Evolutionary conservation across 2,329 filamentous ascomycete genomes (phyloP).

Genomic region (Orbilia brochopaga): DNA sequence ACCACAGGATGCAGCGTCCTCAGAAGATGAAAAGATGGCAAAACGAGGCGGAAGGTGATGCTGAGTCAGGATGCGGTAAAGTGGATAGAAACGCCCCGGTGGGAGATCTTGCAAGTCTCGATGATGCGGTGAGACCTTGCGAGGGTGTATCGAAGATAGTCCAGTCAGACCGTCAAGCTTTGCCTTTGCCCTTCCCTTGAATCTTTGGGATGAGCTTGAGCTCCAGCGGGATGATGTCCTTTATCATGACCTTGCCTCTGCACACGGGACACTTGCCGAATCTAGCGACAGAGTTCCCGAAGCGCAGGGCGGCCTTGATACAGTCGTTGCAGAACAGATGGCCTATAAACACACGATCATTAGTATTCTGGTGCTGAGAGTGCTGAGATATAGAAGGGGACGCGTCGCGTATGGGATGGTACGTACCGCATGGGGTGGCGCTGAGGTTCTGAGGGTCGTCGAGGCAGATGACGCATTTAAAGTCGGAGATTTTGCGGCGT

Average conservation of each 20-base stretch:
- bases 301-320: conserved; percentile 53
- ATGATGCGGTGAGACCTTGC: background rate
- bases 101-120: no score
- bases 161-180: conserved; percentile 9
- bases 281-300: conserved; percentile 51
- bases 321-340: conserved; percentile 55
- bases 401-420: background rate
- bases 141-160: background rate
- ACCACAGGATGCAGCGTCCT: no score
- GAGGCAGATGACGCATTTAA: conserved; percentile 55
- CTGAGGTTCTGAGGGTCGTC: conserved; percentile 54
- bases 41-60: background rate
- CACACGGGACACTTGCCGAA: conserved; percentile 54
- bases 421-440: conserved; percentile 54
- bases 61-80: no score
- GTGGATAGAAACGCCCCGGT: no score
- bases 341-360: conserved; percentile 44
- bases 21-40: conserved; percentile 6
- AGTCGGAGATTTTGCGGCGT: conserved; percentile 53
- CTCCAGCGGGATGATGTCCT: conserved; percentile 54
- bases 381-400: background rate
- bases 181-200: conserved; percentile 52
- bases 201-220: conserved; percentile 52
- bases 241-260: conserved; percentile 54
- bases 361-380: conserved; percentile 17